These are phyloP conservation scores for Saccharum hybrid DNA, from an alignment of 202 grass and related monocot genomes.

Conservation along the genomic window DNA sequence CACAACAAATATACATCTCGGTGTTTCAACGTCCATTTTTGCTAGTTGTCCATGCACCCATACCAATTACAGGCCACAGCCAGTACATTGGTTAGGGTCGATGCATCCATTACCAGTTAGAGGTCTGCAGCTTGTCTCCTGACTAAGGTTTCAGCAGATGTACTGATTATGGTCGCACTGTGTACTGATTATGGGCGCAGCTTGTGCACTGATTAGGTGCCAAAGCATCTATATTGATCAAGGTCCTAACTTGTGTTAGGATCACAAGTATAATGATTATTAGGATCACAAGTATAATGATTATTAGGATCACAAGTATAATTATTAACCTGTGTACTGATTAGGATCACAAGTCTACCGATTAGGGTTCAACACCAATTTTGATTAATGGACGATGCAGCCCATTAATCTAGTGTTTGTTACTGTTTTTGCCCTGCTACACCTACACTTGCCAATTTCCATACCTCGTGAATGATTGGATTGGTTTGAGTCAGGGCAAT, in stretches of 20 bases:
- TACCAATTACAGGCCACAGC: too few relatives aligned
- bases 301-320: too few relatives aligned
- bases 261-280: too few relatives aligned
- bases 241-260: not conserved
- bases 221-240: conserved; percentile 23
- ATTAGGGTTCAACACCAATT: too few relatives aligned
- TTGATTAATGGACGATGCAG: not conserved
- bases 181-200: not conserved
- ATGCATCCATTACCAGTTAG: not conserved
- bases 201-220: not conserved
- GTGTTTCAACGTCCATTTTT: not conserved
- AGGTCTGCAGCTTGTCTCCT: not conserved
- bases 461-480: not conserved
- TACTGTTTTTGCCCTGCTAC: not conserved
- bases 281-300: not conserved
- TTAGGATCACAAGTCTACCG: too few relatives aligned
- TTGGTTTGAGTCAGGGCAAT: not conserved
- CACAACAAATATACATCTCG: not conserved
- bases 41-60: too few relatives aligned
- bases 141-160: not conserved
- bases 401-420: not conserved
- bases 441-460: not conserved
- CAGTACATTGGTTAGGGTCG: too few relatives aligned
- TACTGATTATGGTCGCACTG: not conserved
- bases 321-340: too few relatives aligned